phyloP scores from a whole-genome alignment of 2,329 filamentous ascomycete genomes.

The Cylindrodendrum hubeiense region DNA sequence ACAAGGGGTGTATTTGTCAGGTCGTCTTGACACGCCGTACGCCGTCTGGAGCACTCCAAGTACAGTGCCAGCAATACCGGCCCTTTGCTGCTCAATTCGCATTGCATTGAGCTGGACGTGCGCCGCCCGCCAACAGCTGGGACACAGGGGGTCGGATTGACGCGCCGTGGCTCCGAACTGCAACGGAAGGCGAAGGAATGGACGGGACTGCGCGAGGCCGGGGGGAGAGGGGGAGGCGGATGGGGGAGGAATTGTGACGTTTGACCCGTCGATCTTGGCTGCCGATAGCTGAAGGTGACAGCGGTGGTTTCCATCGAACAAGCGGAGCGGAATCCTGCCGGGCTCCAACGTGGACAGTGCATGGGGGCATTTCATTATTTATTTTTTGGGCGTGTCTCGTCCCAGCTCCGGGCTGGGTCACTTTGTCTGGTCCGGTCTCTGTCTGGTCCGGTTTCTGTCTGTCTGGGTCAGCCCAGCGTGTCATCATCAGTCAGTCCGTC shows the following conservation, averaged over 20 bases:
- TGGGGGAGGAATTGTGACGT: neutral
- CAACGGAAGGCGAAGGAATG: neutral
- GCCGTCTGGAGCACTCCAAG: neutral
- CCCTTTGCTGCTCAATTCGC: no score
- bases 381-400: neutral
- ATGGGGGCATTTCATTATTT: neutral
- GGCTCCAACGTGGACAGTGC: neutral
- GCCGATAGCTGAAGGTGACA: neutral
- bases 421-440: no score
- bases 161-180: conserved; percentile 8
- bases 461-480: neutral
- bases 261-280: conserved; percentile 5
- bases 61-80: no score
- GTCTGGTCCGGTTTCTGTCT: neutral
- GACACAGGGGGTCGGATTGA: neutral
- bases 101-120: neutral
- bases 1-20: conserved; percentile 1
- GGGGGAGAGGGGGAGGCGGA: no score
- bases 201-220: no score
- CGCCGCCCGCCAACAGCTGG: neutral
- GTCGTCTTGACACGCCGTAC: neutral
- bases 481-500: neutral
- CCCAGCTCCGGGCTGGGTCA: neutral
- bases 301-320: neutral
- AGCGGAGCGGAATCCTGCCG: neutral